Percentiles rank a stretch among this genome's conserved stretches.
Conservation (phyloP, 768 basidiomycete species). For the Chalciporus chontae region DNA sequence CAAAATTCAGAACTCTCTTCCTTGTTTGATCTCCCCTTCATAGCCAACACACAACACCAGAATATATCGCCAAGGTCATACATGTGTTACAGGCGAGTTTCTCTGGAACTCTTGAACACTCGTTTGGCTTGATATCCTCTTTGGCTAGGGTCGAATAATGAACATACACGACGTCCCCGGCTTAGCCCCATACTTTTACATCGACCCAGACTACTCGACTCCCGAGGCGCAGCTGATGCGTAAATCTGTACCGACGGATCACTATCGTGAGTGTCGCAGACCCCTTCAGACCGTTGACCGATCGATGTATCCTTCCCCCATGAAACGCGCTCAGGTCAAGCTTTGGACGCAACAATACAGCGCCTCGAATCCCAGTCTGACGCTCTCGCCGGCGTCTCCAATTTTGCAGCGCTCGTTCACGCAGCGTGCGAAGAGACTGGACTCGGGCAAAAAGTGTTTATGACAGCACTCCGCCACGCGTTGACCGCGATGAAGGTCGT, state of each 20-base stretch:
- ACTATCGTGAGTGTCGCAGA: conserved; percentile 40
- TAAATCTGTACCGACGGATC: conserved; percentile 35
- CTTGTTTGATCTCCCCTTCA: background rate
- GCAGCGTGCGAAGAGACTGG: conserved; percentile 39
- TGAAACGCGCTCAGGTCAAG: conserved; percentile 1
- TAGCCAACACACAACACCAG: conserved; percentile 47
- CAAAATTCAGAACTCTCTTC: background rate
- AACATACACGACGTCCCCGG: conserved; percentile 69
- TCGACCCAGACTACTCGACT: conserved; percentile 56
- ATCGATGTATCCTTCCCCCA: background rate
- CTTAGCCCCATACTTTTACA: conserved; percentile 76
- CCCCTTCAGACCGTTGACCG: background rate
- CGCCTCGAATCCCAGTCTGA: conserved; percentile 4
- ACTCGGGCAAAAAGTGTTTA: conserved; percentile 50
- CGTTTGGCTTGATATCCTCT: background rate
- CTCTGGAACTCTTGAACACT: background rate
- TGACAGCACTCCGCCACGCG: conserved; percentile 73
- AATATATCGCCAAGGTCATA: conserved; percentile 65
- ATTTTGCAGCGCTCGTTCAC: conserved; percentile 40
- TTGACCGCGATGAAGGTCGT: conserved; percentile 83
- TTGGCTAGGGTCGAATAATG: conserved; percentile 63
- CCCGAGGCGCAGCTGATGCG: conserved; percentile 56
- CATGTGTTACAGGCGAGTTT: conserved; percentile 51
- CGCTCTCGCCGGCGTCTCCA: conserved; percentile 3
- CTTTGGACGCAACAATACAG: conserved; percentile 4